Base-by-base conservation (phyloP, 805 yeast species). In the Metschnikowia corniflorae region DNA sequence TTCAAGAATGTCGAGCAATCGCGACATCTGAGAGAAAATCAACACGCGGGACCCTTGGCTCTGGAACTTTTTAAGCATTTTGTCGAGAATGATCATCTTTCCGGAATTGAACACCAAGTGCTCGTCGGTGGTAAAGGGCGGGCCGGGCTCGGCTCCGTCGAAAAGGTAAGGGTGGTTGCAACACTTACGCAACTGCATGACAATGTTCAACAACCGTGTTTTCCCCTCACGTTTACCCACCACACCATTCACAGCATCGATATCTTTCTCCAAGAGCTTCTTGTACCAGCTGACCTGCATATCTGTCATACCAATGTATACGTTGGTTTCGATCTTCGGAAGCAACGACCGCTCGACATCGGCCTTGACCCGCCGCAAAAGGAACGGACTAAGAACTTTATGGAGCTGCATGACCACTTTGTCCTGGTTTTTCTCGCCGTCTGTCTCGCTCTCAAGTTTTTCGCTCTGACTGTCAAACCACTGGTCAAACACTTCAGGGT, bases 61-160 rank as follows among this genome's bases (percentile, higher is more conserved):
- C 49, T 80, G 74, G 57, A 85, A 68, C 48, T 84, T 81, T 47
- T 78, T 79, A 49, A 91, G 63, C 54, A 89, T 67, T 53, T 86
- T 86, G 57, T 89, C 97, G 38, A 89, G 64, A 23, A 91, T 86
- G 36, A 85, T 73, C 89, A 89, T 85, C 58, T 89, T 89, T 20
- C 95, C 96, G 6, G 95, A 74, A 57, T 91, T 91, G 65, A 52
- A 80, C n/a, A 89, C 81, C 45, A 91, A 70, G 62, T 91, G 97
- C 59, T 89, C 97, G 60, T 88, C 97, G 1, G 95, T 91, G 1
- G 97, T 91, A 54, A 72, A 91, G 1, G 97, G 97, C 1, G 97
- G 97, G 7, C 97, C 97, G 0, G 97, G 97, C 60, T 89, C 97
- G 1, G 97, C 98, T n/a, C 98, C 97, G 58, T 91, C 97, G 54